phyloP scores from a whole-genome alignment of 495 filamentous ascomycete genomes.

The Aspergillus nidulans region DNA sequence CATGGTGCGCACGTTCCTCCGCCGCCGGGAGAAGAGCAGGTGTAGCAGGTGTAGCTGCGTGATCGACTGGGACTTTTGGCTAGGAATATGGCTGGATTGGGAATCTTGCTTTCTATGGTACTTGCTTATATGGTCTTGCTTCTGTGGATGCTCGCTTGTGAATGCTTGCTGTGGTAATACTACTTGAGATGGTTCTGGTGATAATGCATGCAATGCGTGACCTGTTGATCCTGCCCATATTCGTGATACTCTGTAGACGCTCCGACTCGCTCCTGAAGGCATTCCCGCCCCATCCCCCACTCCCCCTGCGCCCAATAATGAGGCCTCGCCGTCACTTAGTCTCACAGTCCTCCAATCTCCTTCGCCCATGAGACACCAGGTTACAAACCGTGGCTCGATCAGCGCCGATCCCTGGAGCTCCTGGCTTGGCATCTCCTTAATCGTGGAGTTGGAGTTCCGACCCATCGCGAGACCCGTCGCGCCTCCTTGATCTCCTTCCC shows the following conservation, averaged over 20 bases:
- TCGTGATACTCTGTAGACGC: not conserved
- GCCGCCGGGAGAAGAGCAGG: not conserved
- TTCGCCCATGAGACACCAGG: too few species aligned
- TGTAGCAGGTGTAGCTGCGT: slow-evolving; percentile 3
- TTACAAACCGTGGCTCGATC: not conserved
- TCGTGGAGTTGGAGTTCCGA: not conserved
- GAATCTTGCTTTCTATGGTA: too few species aligned
- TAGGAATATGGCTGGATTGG: too few species aligned
- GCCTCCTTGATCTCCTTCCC: not conserved
- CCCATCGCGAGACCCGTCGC: too few species aligned
- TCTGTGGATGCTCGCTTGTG: too few species aligned
- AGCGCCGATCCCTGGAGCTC: not conserved
- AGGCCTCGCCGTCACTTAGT: too few species aligned
- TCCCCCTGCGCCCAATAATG: not conserved
- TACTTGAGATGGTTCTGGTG: too few species aligned
- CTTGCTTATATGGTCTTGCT: too few species aligned
- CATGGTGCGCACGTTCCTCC: not conserved
- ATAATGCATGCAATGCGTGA: not conserved
- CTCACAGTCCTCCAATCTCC: too few species aligned
- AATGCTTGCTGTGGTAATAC: too few species aligned
- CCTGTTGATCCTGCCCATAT: not conserved
- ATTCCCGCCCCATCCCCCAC: not conserved
- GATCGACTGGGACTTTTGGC: too few species aligned
- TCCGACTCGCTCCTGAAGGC: not conserved
- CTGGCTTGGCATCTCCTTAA: not conserved